Evolutionary conservation across 2,329 filamentous ascomycete species (phyloP), one percentile per base, ranked within the genome.

Genomic region (Epichloe aotearoae): DNA sequence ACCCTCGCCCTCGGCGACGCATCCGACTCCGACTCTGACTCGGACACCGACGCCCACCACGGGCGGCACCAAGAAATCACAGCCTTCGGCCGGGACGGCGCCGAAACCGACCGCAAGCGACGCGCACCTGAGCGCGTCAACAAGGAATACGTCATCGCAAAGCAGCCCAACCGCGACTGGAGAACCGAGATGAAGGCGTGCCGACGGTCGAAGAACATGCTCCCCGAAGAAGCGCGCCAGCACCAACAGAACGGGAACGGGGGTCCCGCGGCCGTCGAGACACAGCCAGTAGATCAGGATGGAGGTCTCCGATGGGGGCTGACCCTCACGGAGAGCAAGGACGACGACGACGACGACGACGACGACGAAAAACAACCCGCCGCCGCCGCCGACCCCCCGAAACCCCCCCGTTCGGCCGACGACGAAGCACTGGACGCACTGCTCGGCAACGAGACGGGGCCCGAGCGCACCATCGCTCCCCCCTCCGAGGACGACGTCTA

Each of bases 401-500:
- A 34, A 4, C n/a, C 19, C 19, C 33, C 43, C 3, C 49, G 36
- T 12, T 41, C 57, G 38, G 65, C 65, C 42, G 73, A 78, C 37
- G 70, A 74, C 4, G 69, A 77, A 58, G 86, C 85, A 8, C 68
- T 89, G 53, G 77, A 82, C 53, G 82, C 84, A 5, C 73, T 90
- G 8, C 69, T 87, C 8, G 77, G 78, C 3, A 75, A 79, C 62
- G 73, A 57, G 20, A 73, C 66, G 19, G 62, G 62, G 14, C 44
- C 49, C 14, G 62, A 79, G 52, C 68, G 79, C 12, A 65, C 82
- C 15, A 83, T 85, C 52, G 62, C 63, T 4, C 61, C 74, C 14
- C 51, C 46, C 19, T 75, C 74, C n/a, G 83, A 86, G 57, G 72
- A 77, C 55, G 83, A 85, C 53, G 82, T 81, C 3, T 90, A 88